Conservation (phyloP, 148 eudicot species). For the Chenopodium quinoa region DNA sequence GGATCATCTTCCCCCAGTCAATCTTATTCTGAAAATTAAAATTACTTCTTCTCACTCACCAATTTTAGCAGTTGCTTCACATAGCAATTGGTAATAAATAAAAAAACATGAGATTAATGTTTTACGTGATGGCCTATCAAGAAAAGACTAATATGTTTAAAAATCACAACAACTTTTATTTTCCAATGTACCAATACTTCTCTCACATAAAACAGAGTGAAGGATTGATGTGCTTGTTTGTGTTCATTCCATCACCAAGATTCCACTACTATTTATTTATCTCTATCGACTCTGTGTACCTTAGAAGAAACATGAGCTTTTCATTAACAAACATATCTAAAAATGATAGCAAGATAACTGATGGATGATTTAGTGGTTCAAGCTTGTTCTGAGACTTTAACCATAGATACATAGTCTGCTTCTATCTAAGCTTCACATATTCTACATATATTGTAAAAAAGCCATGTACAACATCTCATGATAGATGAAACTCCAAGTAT, state of each 20-base stretch:
- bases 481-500: not conserved
- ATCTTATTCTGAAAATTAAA: slow-evolving; percentile 36
- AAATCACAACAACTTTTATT: slow-evolving; percentile 45
- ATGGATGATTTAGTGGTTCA: no score
- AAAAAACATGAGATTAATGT: not conserved
- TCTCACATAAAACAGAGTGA: slow-evolving; percentile 94
- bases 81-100: not conserved
- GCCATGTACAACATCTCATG: slow-evolving; percentile 4
- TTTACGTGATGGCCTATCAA: not conserved
- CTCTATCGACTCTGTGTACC: slow-evolving; percentile 98
- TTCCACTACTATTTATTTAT: slow-evolving; percentile 64
- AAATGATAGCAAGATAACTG: not conserved
- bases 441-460: not conserved
- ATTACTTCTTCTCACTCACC: not conserved
- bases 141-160: not conserved
- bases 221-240: slow-evolving; percentile 69
- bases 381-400: no score
- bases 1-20: slow-evolving; percentile 38
- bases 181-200: slow-evolving; percentile 59
- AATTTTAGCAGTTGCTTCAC: not conserved
- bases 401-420: not conserved
- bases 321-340: not conserved
- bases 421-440: not conserved
- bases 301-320: slow-evolving; percentile 32
- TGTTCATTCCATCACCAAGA: slow-evolving; percentile 95